phyloP scores from a whole-genome alignment of 1,284 basidiomycete genomes.

The Sporisorium graminicola region DNA sequence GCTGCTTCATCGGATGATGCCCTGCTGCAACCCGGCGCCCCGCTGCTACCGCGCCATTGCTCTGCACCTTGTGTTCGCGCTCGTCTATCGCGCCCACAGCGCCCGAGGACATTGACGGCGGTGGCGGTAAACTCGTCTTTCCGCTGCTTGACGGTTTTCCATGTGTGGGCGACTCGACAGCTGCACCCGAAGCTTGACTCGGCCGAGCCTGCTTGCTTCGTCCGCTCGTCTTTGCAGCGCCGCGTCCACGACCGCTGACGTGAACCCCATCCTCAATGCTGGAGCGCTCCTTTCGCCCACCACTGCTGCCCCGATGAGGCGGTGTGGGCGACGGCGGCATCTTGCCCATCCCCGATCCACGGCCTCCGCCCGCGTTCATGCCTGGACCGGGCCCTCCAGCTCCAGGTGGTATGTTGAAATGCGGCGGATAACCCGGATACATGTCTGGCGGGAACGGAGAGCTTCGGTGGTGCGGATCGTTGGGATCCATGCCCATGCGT shows the following conservation, averaged over 20 bases:
- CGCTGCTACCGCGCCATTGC: constrained; percentile 22
- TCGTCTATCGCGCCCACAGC: constrained; percentile 14
- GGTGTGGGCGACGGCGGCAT: constrained; percentile 43
- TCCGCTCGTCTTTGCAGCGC: constrained; percentile 20
- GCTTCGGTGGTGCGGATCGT: constrained; percentile 41
- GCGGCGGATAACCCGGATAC: constrained; percentile 41
- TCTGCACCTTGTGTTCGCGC: constrained; percentile 16
- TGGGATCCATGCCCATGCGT: constrained; percentile 35
- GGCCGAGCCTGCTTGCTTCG: constrained; percentile 36
- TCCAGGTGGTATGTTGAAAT: constrained; percentile 32
- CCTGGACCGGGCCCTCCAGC: constrained; percentile 19
- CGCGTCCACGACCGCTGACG: constrained; percentile 27
- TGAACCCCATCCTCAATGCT: constrained; percentile 24
- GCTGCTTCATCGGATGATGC: constrained; percentile 1
- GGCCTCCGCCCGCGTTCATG: neutral
- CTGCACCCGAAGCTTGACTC: constrained; percentile 5
- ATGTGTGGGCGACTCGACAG: constrained; percentile 6
- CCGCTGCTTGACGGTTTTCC: constrained; percentile 2
- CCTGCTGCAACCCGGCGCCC: neutral
- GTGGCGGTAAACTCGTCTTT: constrained; percentile 35
- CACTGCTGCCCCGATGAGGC: constrained; percentile 30
- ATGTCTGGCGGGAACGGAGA: constrained; percentile 50
- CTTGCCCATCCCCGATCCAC: constrained; percentile 9
- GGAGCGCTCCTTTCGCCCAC: constrained; percentile 30
- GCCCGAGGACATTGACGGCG: constrained; percentile 27